Conservation (phyloP, 768 basidiomycete genomes). For the Postia placenta region DNA sequence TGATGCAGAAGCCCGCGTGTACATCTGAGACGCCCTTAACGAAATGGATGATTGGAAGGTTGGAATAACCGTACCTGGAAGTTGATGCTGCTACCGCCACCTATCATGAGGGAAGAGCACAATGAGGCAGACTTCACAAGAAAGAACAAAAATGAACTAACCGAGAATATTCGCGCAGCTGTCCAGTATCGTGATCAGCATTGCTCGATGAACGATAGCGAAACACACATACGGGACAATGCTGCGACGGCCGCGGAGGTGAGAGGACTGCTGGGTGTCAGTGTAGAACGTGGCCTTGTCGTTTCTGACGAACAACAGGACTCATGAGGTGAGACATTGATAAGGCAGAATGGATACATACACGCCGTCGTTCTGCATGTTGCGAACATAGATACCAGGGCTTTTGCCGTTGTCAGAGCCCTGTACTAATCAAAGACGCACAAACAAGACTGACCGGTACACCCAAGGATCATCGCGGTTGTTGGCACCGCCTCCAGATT, state of each 20-base stretch:
- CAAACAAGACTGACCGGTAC: conserved; percentile 37
- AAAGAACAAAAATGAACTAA: too few relatives aligned
- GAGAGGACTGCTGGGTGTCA: conserved; percentile 50
- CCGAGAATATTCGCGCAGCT: conserved; percentile 53
- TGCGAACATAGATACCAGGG: conserved; percentile 63
- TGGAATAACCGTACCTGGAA: conserved; percentile 43
- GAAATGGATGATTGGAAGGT: too few relatives aligned
- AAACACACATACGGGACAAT: conserved; percentile 54
- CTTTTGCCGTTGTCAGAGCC: too few relatives aligned
- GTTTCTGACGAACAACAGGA: conserved; percentile 36
- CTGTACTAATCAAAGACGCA: too few relatives aligned
- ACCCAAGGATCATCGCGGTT: conserved; percentile 75
- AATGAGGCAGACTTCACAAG: too few relatives aligned
- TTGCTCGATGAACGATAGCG: not conserved
- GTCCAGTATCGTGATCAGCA: conserved; percentile 1
- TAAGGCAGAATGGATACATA: conserved; percentile 23
- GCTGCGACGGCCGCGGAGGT: conserved; percentile 55
- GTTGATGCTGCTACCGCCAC: conserved; percentile 48
- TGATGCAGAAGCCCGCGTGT: conserved; percentile 63
- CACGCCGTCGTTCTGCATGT: conserved; percentile 69
- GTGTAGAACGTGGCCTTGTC: conserved; percentile 71
- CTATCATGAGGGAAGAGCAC: conserved; percentile 8
- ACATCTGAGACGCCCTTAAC: conserved; percentile 41
- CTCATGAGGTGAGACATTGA: not conserved
- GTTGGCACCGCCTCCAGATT: conserved; percentile 50